Base-by-base conservation (phyloP, 345 rosid species). In the Rhodamnia rubescens region DNA sequence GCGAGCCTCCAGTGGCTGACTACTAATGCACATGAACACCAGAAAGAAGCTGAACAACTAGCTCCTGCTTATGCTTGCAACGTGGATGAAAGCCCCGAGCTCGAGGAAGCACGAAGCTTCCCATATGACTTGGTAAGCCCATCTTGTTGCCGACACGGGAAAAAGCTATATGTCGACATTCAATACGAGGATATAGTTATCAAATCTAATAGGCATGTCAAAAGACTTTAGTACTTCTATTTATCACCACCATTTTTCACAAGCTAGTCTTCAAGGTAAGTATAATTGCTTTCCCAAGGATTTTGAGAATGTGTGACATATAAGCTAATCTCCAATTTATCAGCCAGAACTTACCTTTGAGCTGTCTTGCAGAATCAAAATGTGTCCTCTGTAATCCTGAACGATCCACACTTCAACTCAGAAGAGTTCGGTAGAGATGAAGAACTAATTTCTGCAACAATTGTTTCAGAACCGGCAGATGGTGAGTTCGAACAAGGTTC, bases 71-170 rank as follows among this genome's bases (percentile, higher is more conserved):
- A n/a, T 81, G 36, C 49, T 87, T 85, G 87, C 2, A 42, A 49
- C 1, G 87, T 85, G 58, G 88, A 85, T 51, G 88, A 89, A 83
- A 50, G 85, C 87, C 88, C 36, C 88, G 82, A 84, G 52, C 84
- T 85, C 11, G 82, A 88, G 54, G 90, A 88, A 85, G 75, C 85
- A 83, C 87, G 85, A 86, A 89, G 83, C 57, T 88, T 85, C 86
- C 74, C 88, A 51, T 81, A 78, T 59, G 91, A 88, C 74, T 87
- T 84, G 42, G 99, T 96, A 92, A 93, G 94, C 74, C 87, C 55
- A 51, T 85, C 59, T 36, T 32, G 47, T 69, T 1, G 13, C 13
- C 13, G 6, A 69, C 22, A 10, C 10, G 12, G 40, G 40, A 32
- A 18, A 36, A 29, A 18, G 78, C 26, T 69, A 9, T 21, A 18